Evolutionary conservation across 345 rosid genomes (phyloP).

Genomic region (Tarenaya hassleriana): DNA sequence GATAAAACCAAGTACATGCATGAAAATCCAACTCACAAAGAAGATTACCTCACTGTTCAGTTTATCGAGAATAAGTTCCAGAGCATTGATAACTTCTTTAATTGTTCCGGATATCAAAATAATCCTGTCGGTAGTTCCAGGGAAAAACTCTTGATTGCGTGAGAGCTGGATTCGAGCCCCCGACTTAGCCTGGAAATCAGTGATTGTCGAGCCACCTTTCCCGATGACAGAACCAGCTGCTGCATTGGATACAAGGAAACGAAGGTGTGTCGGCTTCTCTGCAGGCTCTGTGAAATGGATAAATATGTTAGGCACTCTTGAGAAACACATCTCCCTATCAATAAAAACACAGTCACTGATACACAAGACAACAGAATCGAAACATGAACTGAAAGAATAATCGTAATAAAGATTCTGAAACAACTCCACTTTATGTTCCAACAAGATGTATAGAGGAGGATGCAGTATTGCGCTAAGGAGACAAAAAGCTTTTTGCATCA

Average conservation of each 20-base stretch:
- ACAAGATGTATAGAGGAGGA: too few species aligned
- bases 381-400: too few species aligned
- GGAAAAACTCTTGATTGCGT: constrained; percentile 87
- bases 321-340: constrained; percentile 1
- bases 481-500: too few species aligned
- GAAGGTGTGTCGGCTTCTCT: constrained; percentile 74
- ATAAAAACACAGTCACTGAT: not conserved
- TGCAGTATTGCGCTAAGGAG: too few species aligned
- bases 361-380: too few species aligned
- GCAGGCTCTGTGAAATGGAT: constrained; percentile 40
- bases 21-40: not conserved
- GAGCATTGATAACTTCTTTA: constrained; percentile 71
- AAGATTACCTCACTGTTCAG: constrained; percentile 76
- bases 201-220: constrained; percentile 95
- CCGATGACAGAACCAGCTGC: constrained; percentile 99
- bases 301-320: constrained; percentile 8
- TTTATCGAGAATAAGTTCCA: constrained; percentile 82
- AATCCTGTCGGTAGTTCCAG: constrained; percentile 91
- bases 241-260: constrained; percentile 95
- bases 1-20: constrained; percentile 9
- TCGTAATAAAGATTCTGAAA: too few species aligned
- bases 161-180: constrained; percentile 96
- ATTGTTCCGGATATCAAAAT: constrained; percentile 74
- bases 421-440: too few species aligned
- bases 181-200: constrained; percentile 89